A percentile compares a stretch with the other conserved stretches of the same genome.
phyloP scores from a whole-genome alignment of 1,284 basidiomycete genomes.

The Rhodofomes roseus region DNA sequence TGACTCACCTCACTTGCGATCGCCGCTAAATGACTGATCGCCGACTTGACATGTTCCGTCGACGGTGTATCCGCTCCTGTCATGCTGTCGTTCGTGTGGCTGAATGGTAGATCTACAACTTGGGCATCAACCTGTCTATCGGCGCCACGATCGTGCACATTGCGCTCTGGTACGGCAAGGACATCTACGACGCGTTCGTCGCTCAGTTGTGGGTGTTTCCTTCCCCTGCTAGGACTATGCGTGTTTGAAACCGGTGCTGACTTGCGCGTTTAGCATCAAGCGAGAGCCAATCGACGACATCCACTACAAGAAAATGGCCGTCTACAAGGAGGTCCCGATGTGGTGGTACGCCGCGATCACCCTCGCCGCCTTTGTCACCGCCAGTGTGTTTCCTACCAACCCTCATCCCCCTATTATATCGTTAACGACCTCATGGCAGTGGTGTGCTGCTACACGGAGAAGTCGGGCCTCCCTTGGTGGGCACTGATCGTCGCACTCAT shows the following conservation, averaged over 20 bases:
- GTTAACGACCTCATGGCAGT: conserved; percentile 12
- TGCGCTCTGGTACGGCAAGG: conserved; percentile 46
- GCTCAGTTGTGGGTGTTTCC: conserved; percentile 19
- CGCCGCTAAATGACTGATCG: neutral
- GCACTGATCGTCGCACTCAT: conserved; percentile 39
- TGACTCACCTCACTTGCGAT: neutral
- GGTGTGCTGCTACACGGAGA: conserved; percentile 40
- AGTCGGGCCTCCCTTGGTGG: conserved; percentile 48
- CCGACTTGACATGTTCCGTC: too few relatives aligned
- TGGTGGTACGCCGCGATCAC: conserved; percentile 43
- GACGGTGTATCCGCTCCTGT: too few relatives aligned
- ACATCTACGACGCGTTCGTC: conserved; percentile 13
- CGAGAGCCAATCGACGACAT: conserved; percentile 4
- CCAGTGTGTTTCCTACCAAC: neutral
- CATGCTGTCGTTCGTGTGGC: too few relatives aligned
- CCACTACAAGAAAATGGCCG: conserved; percentile 5
- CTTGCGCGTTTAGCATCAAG: neutral
- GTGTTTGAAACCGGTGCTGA: neutral
- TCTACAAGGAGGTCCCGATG: conserved; percentile 26
- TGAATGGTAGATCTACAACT: conserved; percentile 19
- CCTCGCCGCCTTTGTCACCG: conserved; percentile 39
- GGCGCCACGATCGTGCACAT: conserved; percentile 35
- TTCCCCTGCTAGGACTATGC: neutral
- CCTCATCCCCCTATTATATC: neutral
- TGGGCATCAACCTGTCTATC: conserved; percentile 19